These are phyloP conservation scores for Mucor indicus DNA, from an alignment of 371 early-diverging fungal species.

Conservation along the genomic window DNA sequence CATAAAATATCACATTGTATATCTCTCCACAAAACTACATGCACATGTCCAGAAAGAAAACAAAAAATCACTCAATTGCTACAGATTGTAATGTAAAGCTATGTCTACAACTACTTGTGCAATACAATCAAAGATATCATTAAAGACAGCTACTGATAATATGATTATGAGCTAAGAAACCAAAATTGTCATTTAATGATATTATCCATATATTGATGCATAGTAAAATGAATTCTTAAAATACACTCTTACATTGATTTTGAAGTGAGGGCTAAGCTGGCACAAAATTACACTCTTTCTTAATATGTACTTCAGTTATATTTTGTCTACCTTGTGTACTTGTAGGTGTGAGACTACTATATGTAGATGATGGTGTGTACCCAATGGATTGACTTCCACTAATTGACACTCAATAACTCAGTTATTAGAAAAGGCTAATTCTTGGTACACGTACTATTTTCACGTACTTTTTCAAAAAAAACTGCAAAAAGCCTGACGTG, in stretches of 20 bases:
- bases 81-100: conserved; percentile 8
- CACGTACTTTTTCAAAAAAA: too few relatives aligned
- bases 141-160: conserved; percentile 7
- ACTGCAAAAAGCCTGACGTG: too few relatives aligned
- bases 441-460: too few relatives aligned
- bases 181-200: conserved; percentile 9
- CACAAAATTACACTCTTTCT: too few relatives aligned
- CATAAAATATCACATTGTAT: conserved; percentile 3
- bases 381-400: too few relatives aligned
- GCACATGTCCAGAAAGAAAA: conserved; percentile 8
- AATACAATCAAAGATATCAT: conserved; percentile 11
- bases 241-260: conserved; percentile 2
- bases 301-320: too few relatives aligned
- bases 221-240: conserved; percentile 5
- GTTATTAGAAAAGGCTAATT: too few relatives aligned
- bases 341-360: too few relatives aligned
- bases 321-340: too few relatives aligned
- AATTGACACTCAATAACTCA: too few relatives aligned
- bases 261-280: conserved; percentile 2
- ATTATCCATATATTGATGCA: conserved; percentile 5
- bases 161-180: conserved; percentile 1
- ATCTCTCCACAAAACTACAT: conserved; percentile 6
- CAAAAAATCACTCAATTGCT: conserved; percentile 11
- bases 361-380: too few relatives aligned
- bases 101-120: conserved; percentile 4